Conservation (phyloP, 352 stramenopile genomes). For the Globisporangium cederbergense region DNA sequence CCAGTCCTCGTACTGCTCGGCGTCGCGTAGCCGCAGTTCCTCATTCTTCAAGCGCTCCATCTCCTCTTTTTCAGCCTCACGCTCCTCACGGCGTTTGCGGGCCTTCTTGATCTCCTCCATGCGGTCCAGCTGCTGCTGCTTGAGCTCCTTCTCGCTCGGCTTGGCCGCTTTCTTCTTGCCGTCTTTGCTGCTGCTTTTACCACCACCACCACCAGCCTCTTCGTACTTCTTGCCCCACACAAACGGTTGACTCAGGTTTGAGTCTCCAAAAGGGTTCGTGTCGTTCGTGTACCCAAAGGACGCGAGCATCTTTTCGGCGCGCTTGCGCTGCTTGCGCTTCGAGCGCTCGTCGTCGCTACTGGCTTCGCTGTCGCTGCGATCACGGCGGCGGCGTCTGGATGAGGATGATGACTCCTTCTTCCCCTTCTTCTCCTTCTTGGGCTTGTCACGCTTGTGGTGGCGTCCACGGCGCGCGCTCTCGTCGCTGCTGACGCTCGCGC, state of each 20-base stretch:
- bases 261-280: slow-evolving; percentile 98
- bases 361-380: slow-evolving; percentile 7
- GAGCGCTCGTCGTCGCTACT: slow-evolving; percentile 32
- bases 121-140: slow-evolving; percentile 71
- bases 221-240: slow-evolving; percentile 97
- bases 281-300: slow-evolving; percentile 97
- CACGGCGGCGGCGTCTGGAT: neutral
- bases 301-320: slow-evolving; percentile 71
- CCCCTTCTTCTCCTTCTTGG: neutral
- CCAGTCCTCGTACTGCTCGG: slow-evolving; percentile 97
- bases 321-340: slow-evolving; percentile 61
- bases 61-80: slow-evolving; percentile 91
- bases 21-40: slow-evolving; percentile 93
- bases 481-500: slow-evolving; percentile 8
- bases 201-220: slow-evolving; percentile 14
- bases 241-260: slow-evolving; percentile 96
- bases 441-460: slow-evolving; percentile 2
- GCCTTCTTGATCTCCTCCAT: slow-evolving; percentile 97
- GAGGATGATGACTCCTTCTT: slow-evolving; percentile 4
- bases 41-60: slow-evolving; percentile 95
- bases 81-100: slow-evolving; percentile 80
- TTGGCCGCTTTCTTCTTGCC: slow-evolving; percentile 4
- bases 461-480: neutral
- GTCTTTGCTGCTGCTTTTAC: neutral
- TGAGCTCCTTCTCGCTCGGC: slow-evolving; percentile 50